Base-by-base conservation (phyloP, 2,329 filamentous ascomycete genomes). In the Ophiostoma novo-ulmi region DNA sequence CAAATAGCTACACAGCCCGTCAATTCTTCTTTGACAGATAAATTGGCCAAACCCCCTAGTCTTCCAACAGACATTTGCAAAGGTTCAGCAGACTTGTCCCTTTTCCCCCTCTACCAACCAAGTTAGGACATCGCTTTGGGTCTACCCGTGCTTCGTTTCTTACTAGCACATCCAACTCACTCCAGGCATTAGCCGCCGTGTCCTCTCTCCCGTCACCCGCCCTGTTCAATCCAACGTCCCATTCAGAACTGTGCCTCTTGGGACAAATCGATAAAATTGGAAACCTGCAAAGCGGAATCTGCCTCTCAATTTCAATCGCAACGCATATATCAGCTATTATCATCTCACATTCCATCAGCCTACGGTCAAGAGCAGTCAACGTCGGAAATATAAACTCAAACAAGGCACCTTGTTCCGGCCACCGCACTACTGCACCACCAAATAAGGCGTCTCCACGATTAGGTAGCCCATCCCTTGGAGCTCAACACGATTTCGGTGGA, bases 381-480 rank as follows among this genome's bases (percentile, higher is more conserved):
- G 44, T 58, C 52, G 52, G 52, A 58, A 58, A 58, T 58, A 17
- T 35, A 35, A 36, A 38, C 35, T 67, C 7, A n/a, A 26, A 52
- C n/a, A 39, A 58, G 31, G n/a, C 58, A 38, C 20, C 63, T 65
- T 39, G 36, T 14, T 65, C 61, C 35, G 44, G 41, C 67, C 22
- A 35, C 11, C 67, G 58, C 66, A 71, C 70, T 69, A 71, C 70
- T 68, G 67, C 70, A 71, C 55, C 39, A 66, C 66, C 22, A 63
- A 63, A 35, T 63, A 63, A 63, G 58, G 48, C 63, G 70, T 69
- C 63, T 71, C 70, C 68, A 71, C 70, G 70, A 52, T 36, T 36
- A 66, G 69, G 26, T 67, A 68, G 66, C 58, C 58, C 68, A 71
- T 71, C 70, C 68, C 70, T 69, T 68, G 31, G 70, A 71, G 65